Evolutionary conservation across 208 protist genomes (phyloP).

Genomic region (Wallacemonas rigidus): DNA sequence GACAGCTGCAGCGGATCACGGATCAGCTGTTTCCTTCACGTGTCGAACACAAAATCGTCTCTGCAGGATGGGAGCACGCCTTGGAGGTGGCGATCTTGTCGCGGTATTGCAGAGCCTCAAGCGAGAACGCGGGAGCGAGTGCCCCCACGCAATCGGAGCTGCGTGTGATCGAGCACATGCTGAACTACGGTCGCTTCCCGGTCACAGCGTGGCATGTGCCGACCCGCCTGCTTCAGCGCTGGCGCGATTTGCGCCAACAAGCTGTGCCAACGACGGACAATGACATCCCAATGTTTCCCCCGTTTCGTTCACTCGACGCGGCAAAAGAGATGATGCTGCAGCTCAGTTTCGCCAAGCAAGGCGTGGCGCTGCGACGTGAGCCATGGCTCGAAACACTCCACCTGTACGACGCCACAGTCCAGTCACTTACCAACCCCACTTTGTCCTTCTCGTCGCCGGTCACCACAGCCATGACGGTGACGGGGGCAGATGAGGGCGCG

Average conservation of each 20-base stretch:
- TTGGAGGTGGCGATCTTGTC: neutral
- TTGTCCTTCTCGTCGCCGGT: too few relatives aligned
- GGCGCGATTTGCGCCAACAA: constrained; percentile 15
- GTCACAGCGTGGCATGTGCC: constrained; percentile 22
- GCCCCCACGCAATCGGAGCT: neutral
- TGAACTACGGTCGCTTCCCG: constrained; percentile 29
- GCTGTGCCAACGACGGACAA: neutral
- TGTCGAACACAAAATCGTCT: neutral
- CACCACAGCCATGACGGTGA: too few relatives aligned
- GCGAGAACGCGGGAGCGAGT: too few relatives aligned
- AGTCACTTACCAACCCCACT: neutral
- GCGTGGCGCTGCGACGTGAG: neutral
- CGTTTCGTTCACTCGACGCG: neutral
- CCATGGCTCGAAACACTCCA: neutral
- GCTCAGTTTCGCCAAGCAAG: neutral
- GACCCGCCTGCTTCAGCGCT: constrained; percentile 20
- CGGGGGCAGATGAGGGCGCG: too few relatives aligned
- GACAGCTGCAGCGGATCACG: neutral
- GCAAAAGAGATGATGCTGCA: constrained; percentile 1
- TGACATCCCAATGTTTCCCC: neutral
- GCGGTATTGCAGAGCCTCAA: neutral
- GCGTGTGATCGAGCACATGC: constrained; percentile 8
- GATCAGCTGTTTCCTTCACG: neutral
- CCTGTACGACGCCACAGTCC: neutral
- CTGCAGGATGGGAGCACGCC: neutral